Evolutionary conservation across 176 grass and related monocot species (phyloP).

Genomic region (maize (Zea mays)): Zm-B73-REFERENCE-NAM-5.0 NC_050097.1:204384001-204384500

Average conservation of each 20-base stretch:
- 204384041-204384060: background rate
- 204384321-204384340: background rate
- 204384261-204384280: background rate
- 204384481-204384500: conserved; percentile 13
- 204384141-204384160: background rate
- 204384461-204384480: conserved; percentile 35
- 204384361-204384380: background rate
- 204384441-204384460: background rate
- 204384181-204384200: no score
- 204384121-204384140: background rate
- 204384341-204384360: background rate
- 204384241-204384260: background rate
- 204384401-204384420: background rate
- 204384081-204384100: no score
- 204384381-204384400: background rate
- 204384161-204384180: no score
- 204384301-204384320: background rate
- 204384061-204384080: background rate
- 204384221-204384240: background rate
- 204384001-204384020: no score
- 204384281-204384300: background rate
- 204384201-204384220: background rate
- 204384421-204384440: background rate
- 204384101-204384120: no score
- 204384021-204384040: background rate